These are phyloP conservation scores for Hyaloperonospora brassicae DNA, from an alignment of 352 stramenopile genomes.

Conservation along the genomic window DNA sequence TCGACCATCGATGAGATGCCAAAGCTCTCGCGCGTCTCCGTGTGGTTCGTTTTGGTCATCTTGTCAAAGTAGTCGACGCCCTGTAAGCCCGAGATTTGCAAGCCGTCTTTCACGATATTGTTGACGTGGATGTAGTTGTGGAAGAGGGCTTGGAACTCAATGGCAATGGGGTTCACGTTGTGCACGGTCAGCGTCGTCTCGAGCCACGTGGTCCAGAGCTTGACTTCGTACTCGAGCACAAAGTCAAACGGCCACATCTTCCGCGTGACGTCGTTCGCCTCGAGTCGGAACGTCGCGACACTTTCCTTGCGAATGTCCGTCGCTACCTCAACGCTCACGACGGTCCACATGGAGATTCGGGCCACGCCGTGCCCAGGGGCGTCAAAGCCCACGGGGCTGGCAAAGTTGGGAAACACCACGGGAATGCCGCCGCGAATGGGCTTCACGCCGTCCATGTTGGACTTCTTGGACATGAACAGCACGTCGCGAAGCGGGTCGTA, in stretches of 20 bases:
- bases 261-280: slow-evolving; percentile 20
- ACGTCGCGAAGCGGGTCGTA: slow-evolving; percentile 36
- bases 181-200: slow-evolving; percentile 66
- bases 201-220: slow-evolving; percentile 47
- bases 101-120: slow-evolving; percentile 49
- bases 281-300: slow-evolving; percentile 27
- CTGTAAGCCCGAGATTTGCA: slow-evolving; percentile 78
- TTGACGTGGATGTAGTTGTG: slow-evolving; percentile 91
- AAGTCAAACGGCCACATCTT: slow-evolving; percentile 49
- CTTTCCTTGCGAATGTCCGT: slow-evolving; percentile 12
- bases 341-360: slow-evolving; percentile 39
- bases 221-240: slow-evolving; percentile 56
- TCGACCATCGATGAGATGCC: slow-evolving; percentile 68
- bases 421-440: slow-evolving; percentile 86
- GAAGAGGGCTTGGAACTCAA: slow-evolving; percentile 89
- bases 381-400: slow-evolving; percentile 28
- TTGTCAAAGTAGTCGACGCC: slow-evolving; percentile 84
- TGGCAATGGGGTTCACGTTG: slow-evolving; percentile 79
- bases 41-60: slow-evolving; percentile 52
- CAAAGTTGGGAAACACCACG: slow-evolving; percentile 89
- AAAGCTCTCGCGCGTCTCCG: slow-evolving; percentile 49
- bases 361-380: slow-evolving; percentile 81
- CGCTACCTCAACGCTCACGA: slow-evolving; percentile 11
- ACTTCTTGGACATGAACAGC: slow-evolving; percentile 79
- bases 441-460: slow-evolving; percentile 70